Base-by-base conservation (phyloP, 768 basidiomycete species). In the Pleurotus tuber-regium region DNA sequence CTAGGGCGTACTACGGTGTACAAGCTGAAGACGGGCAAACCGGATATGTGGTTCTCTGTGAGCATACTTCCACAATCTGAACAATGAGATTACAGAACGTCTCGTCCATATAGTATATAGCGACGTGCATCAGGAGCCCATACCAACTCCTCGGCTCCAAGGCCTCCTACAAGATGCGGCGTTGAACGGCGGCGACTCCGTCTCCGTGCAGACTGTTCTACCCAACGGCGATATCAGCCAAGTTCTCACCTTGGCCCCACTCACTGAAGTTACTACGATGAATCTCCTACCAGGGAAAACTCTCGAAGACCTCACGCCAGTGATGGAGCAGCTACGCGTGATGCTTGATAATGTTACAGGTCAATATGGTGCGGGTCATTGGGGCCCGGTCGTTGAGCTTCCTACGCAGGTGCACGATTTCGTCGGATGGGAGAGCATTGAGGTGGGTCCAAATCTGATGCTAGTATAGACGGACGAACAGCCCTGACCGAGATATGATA, bases 1-100 rank as follows among this genome's bases (percentile, higher is more conserved):
- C 14, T 29, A 49, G 47, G 14, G 35, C 28, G 5, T 49, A 49
- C 30, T 36, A 49, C 23, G 47, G 47, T 25, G 30, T 49, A 16
- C 47, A 49, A n/a, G 35, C 25, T 26, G 47, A 49, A 26, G 30
- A 49, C 23, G 47, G 47, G 11, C 47, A 49, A 24, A 49, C 47
- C 2, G 47, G 47, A 49, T 49, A 49, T 38, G 47, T 49, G 5
- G 18, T 49, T 16, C 10, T 38, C 18, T 19, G 47, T 49, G 35
- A 33, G 47, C 23, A 2, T 18, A 5, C n/a, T 4, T 7, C 14
- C 8, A 8, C n/a, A 9, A 18, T 16, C 10, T 43, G 8, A 10
- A 43, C n/a, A n/a, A n/a, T n/a, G n/a, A n/a, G n/a, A n/a, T n/a
- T 43, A 11, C 26, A 9, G 14, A 38, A 4, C n/a, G 36, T 38